Evolutionary conservation across 768 basidiomycete species (phyloP), one percentile per base, ranked within the genome.

Genomic region (Jaapia argillacea): DNA sequence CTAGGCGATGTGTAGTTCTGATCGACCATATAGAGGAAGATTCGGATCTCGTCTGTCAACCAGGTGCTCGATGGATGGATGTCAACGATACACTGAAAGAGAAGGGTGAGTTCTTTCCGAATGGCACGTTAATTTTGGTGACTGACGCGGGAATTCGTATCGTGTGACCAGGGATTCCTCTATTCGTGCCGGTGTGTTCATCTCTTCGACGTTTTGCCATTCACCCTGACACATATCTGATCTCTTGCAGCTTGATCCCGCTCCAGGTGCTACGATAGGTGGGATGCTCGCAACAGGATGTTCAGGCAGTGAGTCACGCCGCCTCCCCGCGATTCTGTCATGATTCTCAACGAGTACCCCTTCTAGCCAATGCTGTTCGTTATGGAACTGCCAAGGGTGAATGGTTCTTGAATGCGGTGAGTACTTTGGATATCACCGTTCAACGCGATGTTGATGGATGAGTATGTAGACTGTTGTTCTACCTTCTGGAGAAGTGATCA

Each of bases 311-410:
- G 64, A 58, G 65, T 63, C 57, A 16, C 51, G 21, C n/a, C n/a
- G n/a, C 16, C 16, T 33, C 28, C 28, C 10, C 16, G 10, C 28
- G 28, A 33, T 33, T 16, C 16, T 33, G 10, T 16, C 28, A 10
- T 33, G 10, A 33, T 16, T 16, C 16, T 33, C 10, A 10, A 33
- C 16, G 10, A 16, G 10, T 10, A 43, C 12, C 48, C 13, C 16
- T 25, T 16, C 10, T 42, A 76, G 85, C 85, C 0, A 87, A 86
- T 50, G 84, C 85, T 1, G 86, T 87, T 1, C 66, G 87, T 20
- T 93, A 91, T 55, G 91, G 88, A 6, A 93, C 89, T 5, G 89
- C 88, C 0, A 88, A 83, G 56, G 85, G 70, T 0, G 89, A 92
- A 63, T 92, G 89, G 90, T 88, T 93, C 54, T 65, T 93, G 33